These are phyloP conservation scores for Aureoboletus auriporus DNA, from an alignment of 768 basidiomycete genomes.

Conservation along the genomic window DNA sequence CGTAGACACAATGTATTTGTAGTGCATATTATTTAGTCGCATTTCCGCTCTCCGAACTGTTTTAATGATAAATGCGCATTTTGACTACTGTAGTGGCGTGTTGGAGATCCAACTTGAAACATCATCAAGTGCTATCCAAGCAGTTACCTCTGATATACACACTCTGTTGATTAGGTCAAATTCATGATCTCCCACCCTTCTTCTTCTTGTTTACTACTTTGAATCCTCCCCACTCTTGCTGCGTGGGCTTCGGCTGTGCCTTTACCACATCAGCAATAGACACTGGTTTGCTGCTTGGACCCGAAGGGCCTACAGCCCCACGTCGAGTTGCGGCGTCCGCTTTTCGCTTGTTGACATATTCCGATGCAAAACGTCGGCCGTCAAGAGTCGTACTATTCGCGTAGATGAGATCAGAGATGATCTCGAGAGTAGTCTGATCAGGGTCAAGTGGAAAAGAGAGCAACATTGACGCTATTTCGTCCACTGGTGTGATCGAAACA, in stretches of 20 bases:
- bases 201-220: constrained; percentile 97
- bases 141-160: constrained; percentile 12
- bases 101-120: neutral
- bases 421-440: constrained; percentile 75
- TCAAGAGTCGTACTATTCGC: constrained; percentile 92
- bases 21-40: constrained; percentile 9
- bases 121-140: constrained; percentile 21
- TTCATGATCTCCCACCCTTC: constrained; percentile 62
- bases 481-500: constrained; percentile 52
- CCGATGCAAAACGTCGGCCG: constrained; percentile 90
- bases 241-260: constrained; percentile 71
- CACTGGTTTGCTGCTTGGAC: constrained; percentile 44
- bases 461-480: constrained; percentile 95
- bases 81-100: neutral
- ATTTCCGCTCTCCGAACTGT: neutral
- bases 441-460: constrained; percentile 92
- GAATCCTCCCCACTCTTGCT: constrained; percentile 76
- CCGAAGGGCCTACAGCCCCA: constrained; percentile 38
- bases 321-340: constrained; percentile 62
- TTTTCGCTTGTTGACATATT: constrained; percentile 86
- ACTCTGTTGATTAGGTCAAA: neutral
- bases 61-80: neutral
- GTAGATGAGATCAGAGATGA: constrained; percentile 95
- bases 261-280: constrained; percentile 92
- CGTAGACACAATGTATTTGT: constrained; percentile 19